Conservation (phyloP, 2,329 filamentous ascomycete genomes). For the Alternaria sp. region DNA sequence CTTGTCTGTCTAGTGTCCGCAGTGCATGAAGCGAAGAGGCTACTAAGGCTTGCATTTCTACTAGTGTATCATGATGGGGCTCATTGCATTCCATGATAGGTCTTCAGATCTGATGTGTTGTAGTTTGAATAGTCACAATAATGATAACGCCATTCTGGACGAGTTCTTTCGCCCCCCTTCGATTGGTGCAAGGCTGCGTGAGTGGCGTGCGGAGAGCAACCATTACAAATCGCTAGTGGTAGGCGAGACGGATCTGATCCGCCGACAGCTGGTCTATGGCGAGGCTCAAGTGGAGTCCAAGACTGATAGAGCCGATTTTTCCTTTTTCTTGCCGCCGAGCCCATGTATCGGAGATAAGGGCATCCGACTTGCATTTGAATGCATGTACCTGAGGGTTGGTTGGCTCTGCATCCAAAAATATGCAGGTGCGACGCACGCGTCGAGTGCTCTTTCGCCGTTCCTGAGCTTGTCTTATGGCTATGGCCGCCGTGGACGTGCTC, state of each 20-base stretch:
- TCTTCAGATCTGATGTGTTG: not conserved
- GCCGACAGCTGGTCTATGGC: slow-evolving; percentile 15
- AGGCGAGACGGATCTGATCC: slow-evolving; percentile 30
- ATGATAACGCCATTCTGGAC: not conserved
- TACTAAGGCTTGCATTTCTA: slow-evolving; percentile 6
- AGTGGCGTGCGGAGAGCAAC: slow-evolving; percentile 9
- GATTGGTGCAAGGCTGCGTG: slow-evolving; percentile 9
- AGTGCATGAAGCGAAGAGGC: slow-evolving; percentile 23
- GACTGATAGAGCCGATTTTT: slow-evolving; percentile 9
- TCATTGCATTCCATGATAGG: not conserved
- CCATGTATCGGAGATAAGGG: slow-evolving; percentile 2
- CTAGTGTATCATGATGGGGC: not conserved
- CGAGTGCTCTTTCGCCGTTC: not conserved
- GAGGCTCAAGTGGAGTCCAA: slow-evolving; percentile 13
- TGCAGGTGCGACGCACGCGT: not conserved
- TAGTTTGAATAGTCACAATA: not conserved
- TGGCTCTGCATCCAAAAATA: not conserved
- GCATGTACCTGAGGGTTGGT: not conserved
- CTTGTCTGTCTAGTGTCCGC: slow-evolving; percentile 30
- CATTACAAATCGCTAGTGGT: slow-evolving; percentile 17
- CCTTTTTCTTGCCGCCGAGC: slow-evolving; percentile 18
- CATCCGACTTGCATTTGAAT: not conserved
- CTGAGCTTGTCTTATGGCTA: not conserved
- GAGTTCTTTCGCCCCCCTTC: not conserved
- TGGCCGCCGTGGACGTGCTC: slow-evolving; percentile 13